phyloP scores from a whole-genome alignment of 305 asterid genomes.

The Fraxinus angustifolia region DNA sequence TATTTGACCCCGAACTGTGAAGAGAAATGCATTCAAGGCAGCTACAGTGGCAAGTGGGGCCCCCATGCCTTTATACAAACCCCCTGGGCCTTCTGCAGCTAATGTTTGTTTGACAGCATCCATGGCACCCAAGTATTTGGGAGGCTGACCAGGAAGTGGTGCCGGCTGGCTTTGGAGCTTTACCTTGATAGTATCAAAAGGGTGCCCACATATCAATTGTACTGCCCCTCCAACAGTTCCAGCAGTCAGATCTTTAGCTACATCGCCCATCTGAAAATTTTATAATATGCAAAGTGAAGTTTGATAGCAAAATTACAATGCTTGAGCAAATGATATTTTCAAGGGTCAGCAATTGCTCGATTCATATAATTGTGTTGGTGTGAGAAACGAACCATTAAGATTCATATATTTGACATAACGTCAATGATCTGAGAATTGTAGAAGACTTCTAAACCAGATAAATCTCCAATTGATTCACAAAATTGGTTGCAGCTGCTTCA shows the following conservation, averaged over 20 bases:
- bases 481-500: neutral
- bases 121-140: constrained; percentile 71
- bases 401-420: neutral
- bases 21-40: constrained; percentile 85
- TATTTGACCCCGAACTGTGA: constrained; percentile 90
- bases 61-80: constrained; percentile 94
- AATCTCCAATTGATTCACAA: neutral
- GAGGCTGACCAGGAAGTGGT: constrained; percentile 80
- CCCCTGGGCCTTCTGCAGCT: constrained; percentile 88
- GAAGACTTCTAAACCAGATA: neutral
- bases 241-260: constrained; percentile 76
- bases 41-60: constrained; percentile 99
- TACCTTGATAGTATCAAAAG: constrained; percentile 91
- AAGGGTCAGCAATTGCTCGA: neutral
- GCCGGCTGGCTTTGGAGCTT: constrained; percentile 93
- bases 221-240: constrained; percentile 96
- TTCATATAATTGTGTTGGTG: neutral
- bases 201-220: constrained; percentile 79
- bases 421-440: neutral
- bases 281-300: neutral
- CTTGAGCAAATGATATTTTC: neutral
- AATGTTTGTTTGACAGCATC: constrained; percentile 89
- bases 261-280: constrained; percentile 71
- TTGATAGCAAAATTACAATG: constrained; percentile 2
- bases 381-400: neutral